Evolutionary conservation across 2,329 filamentous ascomycete genomes (phyloP), one percentile per base, ranked within the genome.

Genomic region (Stemphylium beticola): DNA sequence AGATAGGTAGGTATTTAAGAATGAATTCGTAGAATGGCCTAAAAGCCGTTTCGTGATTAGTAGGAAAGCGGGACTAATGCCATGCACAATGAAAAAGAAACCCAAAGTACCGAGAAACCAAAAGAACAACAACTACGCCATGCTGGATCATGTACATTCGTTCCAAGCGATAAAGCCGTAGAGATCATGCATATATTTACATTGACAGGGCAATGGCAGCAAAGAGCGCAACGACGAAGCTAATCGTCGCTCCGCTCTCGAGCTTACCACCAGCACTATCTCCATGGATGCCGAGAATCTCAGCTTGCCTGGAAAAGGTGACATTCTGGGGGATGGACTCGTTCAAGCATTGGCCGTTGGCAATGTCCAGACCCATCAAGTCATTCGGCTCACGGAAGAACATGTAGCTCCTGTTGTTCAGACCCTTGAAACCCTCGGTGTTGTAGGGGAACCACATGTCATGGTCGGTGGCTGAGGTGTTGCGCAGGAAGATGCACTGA

Each of bases 311-410:
- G 1, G 66, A 81, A 66, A 91, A 92, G 0, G 88, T 91, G 37
- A 92, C 78, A 57, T 92, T 91, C 73, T 92, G 89, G 33, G 77
- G 73, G 5, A 92, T 82, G 0, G 80, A 82, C 26, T 74, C 64
- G 64, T 92, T 92, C 64, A 85, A 81, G 71, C 90, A 92, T 53
- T 88, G 80, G 1, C 89, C 89, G 39, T 83, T 84, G 2, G 78
- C 80, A 55, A 93, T 85, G 64, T 93, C 88, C 56, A 91, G 74
- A 3, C 81, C 80, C 6, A 66, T 81, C 33, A 93, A 74, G 63
- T 93, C 90, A 71, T 92, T 86, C 0, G 89, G 83, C 15, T 87
- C 82, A 14, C 82, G 77, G 80, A 93, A 93, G 77, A 93, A 93
- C 89, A 93, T 92, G 77, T 91, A 93, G 60, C 79, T 83, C 29